phyloP scores from a whole-genome alignment of 2,329 filamentous ascomycete species.

The Emergomyces orientalis region DNA sequence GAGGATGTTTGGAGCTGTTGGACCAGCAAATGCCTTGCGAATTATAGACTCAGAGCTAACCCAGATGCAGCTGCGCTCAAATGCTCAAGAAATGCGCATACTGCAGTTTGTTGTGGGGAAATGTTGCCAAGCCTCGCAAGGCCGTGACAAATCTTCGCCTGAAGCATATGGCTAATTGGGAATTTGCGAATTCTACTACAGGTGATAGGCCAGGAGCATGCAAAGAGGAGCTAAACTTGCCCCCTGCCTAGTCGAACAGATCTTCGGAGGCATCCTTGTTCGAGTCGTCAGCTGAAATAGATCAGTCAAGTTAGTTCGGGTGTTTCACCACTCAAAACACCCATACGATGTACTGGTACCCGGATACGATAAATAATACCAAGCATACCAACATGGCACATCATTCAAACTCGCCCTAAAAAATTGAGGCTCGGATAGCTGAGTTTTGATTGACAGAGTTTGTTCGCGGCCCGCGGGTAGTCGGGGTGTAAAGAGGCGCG shows the following conservation, averaged over 20 bases:
- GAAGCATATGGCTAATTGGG: neutral
- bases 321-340: slow-evolving; percentile 1
- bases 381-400: neutral
- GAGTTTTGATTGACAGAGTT: neutral
- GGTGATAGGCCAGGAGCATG: neutral
- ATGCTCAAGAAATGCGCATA: neutral
- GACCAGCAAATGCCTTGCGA: neutral
- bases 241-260: neutral
- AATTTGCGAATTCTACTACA: neutral
- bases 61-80: neutral
- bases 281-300: neutral
- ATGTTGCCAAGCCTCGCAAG: neutral
- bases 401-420: neutral
- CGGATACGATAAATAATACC: neutral
- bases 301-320: neutral
- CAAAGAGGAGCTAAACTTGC: neutral
- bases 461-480: neutral
- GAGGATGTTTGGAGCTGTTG: neutral
- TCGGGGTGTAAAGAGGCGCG: neutral
- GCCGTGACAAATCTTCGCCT: neutral
- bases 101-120: neutral
- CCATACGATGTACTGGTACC: neutral
- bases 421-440: neutral
- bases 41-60: neutral
- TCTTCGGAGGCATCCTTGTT: slow-evolving; percentile 5